A percentile compares a stretch with the other conserved stretches of the same genome.
phyloP scores from a whole-genome alignment of 441 rosid genomes.

The Populus hybrid region DNA sequence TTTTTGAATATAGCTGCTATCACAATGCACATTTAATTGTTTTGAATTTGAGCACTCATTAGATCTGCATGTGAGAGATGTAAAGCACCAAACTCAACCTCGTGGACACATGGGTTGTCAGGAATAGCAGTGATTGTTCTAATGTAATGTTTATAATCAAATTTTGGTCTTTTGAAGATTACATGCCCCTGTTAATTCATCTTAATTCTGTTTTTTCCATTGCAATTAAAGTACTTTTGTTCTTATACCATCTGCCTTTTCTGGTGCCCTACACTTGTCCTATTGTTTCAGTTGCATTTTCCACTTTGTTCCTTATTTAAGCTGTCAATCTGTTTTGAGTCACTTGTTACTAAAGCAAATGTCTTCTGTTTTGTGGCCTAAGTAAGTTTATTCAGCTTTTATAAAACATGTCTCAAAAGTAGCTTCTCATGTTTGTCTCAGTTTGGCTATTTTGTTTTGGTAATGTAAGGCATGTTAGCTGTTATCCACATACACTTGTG shows the following conservation, averaged over 20 bases:
- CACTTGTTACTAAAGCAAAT: background rate
- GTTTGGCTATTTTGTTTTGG: background rate
- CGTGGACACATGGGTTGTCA: background rate
- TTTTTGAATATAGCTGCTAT: background rate
- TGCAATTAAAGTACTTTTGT: background rate
- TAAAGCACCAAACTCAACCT: background rate
- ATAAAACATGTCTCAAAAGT: background rate
- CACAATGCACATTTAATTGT: background rate
- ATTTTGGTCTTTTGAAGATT: background rate
- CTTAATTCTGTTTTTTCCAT: background rate
- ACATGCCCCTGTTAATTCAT: background rate
- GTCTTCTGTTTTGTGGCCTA: background rate
- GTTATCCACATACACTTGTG: background rate
- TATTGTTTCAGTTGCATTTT: too few species aligned
- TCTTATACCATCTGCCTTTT: background rate
- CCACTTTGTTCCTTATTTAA: background rate
- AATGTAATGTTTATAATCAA: background rate
- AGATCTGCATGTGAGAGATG: background rate
- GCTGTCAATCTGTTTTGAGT: background rate
- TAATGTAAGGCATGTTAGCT: background rate
- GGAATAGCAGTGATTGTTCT: background rate
- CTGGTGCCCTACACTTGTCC: background rate
- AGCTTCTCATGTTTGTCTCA: background rate
- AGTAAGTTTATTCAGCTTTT: background rate
- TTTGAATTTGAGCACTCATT: background rate